Evolutionary conservation across 192 early-diverging fungal species (phyloP).

Genomic region (Backusella tarrabulga): DNA sequence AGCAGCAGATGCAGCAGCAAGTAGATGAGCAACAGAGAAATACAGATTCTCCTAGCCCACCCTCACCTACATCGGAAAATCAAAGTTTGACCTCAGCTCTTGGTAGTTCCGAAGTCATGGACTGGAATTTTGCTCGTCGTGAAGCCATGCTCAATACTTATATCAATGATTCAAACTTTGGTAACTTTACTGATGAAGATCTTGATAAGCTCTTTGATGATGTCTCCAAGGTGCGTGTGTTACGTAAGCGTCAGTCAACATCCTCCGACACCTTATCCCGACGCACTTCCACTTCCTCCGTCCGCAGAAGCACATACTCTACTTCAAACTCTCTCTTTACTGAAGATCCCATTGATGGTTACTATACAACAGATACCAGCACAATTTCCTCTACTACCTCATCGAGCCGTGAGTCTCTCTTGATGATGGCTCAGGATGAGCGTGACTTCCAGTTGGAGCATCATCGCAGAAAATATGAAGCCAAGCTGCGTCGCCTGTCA

Average conservation of each 20-base stretch:
- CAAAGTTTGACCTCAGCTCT: neutral
- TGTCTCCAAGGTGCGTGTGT: slow-evolving; percentile 48
- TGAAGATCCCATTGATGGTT: slow-evolving; percentile 11
- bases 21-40: neutral
- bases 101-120: slow-evolving; percentile 48
- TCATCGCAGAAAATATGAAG: slow-evolving; percentile 53
- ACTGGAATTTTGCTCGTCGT: slow-evolving; percentile 76
- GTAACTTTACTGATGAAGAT: slow-evolving; percentile 52
- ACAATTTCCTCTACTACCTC: neutral
- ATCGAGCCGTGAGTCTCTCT: neutral
- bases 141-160: slow-evolving; percentile 60
- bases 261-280: slow-evolving; percentile 16
- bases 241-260: slow-evolving; percentile 22
- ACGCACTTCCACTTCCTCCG: slow-evolving; percentile 15
- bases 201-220: slow-evolving; percentile 57
- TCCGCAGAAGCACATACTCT: slow-evolving; percentile 15
- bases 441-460: slow-evolving; percentile 47
- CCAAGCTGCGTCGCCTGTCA: slow-evolving; percentile 39
- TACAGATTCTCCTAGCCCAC: slow-evolving; percentile 2
- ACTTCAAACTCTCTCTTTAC: slow-evolving; percentile 4
- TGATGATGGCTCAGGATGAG: slow-evolving; percentile 48
- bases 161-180: slow-evolving; percentile 42
- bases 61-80: neutral
- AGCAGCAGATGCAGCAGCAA: slow-evolving; percentile 23
- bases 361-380: slow-evolving; percentile 12